phyloP scores from a whole-genome alignment of 805 yeast species.

The Candida koratica region DNA sequence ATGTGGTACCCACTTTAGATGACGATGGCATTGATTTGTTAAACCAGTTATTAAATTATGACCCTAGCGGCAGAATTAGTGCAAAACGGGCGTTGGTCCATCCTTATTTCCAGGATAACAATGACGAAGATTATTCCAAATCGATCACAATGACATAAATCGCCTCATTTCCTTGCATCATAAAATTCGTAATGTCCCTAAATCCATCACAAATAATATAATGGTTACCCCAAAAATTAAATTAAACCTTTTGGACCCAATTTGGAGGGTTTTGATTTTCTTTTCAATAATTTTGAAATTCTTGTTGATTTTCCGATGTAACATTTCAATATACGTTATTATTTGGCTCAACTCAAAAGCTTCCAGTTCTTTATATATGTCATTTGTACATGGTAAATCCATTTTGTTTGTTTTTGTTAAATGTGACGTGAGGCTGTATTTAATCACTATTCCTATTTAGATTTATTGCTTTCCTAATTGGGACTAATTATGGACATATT shows the following conservation, averaged over 20 bases:
- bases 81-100: conserved; percentile 91
- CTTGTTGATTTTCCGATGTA: conserved; percentile 5
- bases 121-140: conserved; percentile 26
- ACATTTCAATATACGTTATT: conserved; percentile 6
- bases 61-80: conserved; percentile 88
- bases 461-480: conserved; percentile 2
- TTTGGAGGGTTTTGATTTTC: conserved; percentile 6
- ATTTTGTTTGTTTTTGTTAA: conserved; percentile 1
- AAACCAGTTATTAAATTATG: conserved; percentile 76
- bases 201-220: conserved; percentile 1
- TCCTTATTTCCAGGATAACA: conserved; percentile 72
- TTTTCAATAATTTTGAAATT: conserved; percentile 8
- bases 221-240: background rate
- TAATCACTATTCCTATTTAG: conserved; percentile 8
- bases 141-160: conserved; percentile 31
- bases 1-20: conserved; percentile 75
- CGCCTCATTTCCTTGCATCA: background rate
- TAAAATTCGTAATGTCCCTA: conserved; percentile 4
- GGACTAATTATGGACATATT: conserved; percentile 4
- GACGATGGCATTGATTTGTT: conserved; percentile 79
- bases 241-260: conserved; percentile 3
- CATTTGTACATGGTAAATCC: conserved; percentile 8
- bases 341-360: conserved; percentile 6
- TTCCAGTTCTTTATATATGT: conserved; percentile 2
- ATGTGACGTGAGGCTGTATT: background rate